Evolutionary conservation across 192 early-diverging fungal species (phyloP), one percentile per base, ranked within the genome.

Genomic region (Lunasporangiospora selenospora): DNA sequence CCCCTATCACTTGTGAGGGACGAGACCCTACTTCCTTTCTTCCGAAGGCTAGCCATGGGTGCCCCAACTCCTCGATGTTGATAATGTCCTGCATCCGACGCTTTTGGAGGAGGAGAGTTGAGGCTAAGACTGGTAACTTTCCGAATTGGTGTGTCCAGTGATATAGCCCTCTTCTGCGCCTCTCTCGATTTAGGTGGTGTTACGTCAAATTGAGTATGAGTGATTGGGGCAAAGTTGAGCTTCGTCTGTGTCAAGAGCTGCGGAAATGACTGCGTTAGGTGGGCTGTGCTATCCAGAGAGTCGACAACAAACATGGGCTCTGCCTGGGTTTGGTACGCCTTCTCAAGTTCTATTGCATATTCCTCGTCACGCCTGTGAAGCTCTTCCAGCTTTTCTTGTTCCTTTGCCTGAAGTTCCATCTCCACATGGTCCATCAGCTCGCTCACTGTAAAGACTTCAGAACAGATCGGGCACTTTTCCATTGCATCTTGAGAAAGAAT

Each of bases 91-190:
- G 61, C 6, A 40, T 41, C 6, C 26, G 12, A 11, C 19, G 27
- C 24, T 49, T 52, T 10, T 15, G 51, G 27, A 13, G 42, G 42
- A 16, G 67, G 55, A 0, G 53, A 58, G 0, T 63, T 27, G 27
- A 73, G 60, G 0, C 52, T 47, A 9, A 73, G 45, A 29, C 50
- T 43, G 11, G 49, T 37, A 3, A 73, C 61, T 39, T 63, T 62
- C 12, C 61, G 69, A 15, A 37, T 73, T n/a, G 69, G 69, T 7
- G 69, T 58, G 18, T 73, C 69, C 15, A 73, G 33, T 4, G 69
- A 73, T 18, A 73, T 36, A 7, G n/a, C 21, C 6, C 16, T 36
- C 7, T 27, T n/a, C 21, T 11, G 19, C 19, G 8, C 12, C n/a
- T 4, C 36, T 8, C 42, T 40, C 1, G 1, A 13, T 46, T 21